Evolutionary conservation across 2,329 filamentous ascomycete species (phyloP), one percentile per base, ranked within the genome.

Genomic region (Trichoderma atroviride): DNA sequence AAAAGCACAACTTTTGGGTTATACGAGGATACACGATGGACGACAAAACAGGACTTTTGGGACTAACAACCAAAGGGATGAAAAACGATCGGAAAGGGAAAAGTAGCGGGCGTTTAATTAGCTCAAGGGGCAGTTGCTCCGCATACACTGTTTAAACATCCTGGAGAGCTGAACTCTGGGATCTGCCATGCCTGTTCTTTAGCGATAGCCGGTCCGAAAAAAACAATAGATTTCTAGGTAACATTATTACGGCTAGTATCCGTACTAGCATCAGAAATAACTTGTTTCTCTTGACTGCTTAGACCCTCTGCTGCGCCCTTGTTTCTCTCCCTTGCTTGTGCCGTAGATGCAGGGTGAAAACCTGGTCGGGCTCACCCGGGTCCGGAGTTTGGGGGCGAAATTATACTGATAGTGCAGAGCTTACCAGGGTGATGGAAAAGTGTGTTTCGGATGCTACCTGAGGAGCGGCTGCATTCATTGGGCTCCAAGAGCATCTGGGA

Each of bases 101-200:
- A 65, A 40, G 56, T 56, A 65, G 62, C 55, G 63, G 53, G 53
- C 40, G 55, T 58, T 50, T 59, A 37, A 47, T 50, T 50, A 59
- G 58, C 58, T 59, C 63, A 31, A 52, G 63, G 63, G 63, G 63
- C 40, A 16, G 40, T 14, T 50, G 31, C 55, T 52, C 40, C 56
- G 52, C 53, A 58, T 66, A 55, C 31, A 33, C 19, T 50, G 40
- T 66, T 58, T 59, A 31, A 57, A 53, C 40, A 66, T 37, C 63
- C 63, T 24, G n/a, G 63, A 66, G 40, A 66, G 63, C 63, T 66
- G 63, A 66, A 58, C 63, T 66, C 22, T 56, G 37, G 52, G 55
- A 66, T 59, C 63, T 58, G 22, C 29, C 31, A 37, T 50, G 35
- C 4, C 24, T 56, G 52, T 52, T 56, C 11, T 55, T 58, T 50